These are phyloP conservation scores for Umbilicaria muhlenbergii DNA, from an alignment of 495 filamentous ascomycete genomes.

Conservation along the genomic window DNA sequence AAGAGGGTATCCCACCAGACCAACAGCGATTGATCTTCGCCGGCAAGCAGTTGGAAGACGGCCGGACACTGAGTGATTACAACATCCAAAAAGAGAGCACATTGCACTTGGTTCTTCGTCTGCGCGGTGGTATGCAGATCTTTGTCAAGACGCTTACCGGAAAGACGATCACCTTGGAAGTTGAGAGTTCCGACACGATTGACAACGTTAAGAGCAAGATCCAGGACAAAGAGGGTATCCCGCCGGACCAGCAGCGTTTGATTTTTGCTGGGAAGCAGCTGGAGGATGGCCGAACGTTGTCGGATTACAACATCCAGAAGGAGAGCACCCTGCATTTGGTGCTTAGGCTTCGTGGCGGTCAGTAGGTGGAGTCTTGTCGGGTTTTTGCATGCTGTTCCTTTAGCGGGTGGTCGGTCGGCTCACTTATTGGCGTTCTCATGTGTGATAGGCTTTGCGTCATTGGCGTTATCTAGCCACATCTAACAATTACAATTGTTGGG, in stretches of 20 bases:
- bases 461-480: too few species aligned
- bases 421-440: too few species aligned
- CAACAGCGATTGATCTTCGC: slow-evolving; percentile 85
- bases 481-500: too few species aligned
- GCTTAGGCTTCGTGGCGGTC: slow-evolving; percentile 73
- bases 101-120: slow-evolving; percentile 72
- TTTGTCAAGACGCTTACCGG: slow-evolving; percentile 90
- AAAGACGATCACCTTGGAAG: slow-evolving; percentile 89
- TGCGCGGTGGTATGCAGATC: slow-evolving; percentile 65
- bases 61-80: slow-evolving; percentile 71
- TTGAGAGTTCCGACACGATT: slow-evolving; percentile 79
- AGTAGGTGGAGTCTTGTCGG: slow-evolving; percentile 28
- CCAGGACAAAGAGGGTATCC: slow-evolving; percentile 85
- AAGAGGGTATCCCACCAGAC: slow-evolving; percentile 81
- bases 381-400: too few species aligned
- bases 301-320: slow-evolving; percentile 92
- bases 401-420: too few species aligned
- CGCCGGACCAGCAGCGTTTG: slow-evolving; percentile 75
- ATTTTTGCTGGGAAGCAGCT: slow-evolving; percentile 89
- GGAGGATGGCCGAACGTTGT: slow-evolving; percentile 70
- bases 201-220: slow-evolving; percentile 91
- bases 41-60: slow-evolving; percentile 83
- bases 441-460: too few species aligned
- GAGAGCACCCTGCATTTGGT: slow-evolving; percentile 81
- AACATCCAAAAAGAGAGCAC: slow-evolving; percentile 93